Base-by-base conservation (phyloP, 1,284 basidiomycete species). In the Pholiota adiposa region DNA sequence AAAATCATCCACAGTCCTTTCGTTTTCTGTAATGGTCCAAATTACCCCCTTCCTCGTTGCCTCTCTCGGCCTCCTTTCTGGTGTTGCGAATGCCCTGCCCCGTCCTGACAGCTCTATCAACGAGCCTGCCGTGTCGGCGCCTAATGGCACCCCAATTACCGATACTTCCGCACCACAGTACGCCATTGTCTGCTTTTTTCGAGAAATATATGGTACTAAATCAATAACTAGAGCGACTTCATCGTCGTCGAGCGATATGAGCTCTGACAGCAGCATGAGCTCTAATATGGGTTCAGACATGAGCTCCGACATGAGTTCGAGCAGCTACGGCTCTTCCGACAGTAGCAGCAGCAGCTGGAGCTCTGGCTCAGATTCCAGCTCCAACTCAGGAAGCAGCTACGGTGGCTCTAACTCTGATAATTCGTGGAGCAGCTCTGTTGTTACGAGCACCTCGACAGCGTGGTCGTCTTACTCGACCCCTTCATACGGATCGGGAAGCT, bases 401-500 rank as follows among this genome's bases (percentile, higher is more conserved):
- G 50, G 55, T 7, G 43, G 55, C 6, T 54, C 54, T 14, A 23
- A 33, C 5, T 31, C 33, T 33, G 51, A 67, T 14, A 67, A 67
- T 43, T 66, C 65, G 61, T 65, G 54, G 34, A 63, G 74, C 29
- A 58, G 60, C 27, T 44, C 54, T 18, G 44, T 53, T 49, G 50
- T 65, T 14, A 67, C 73, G 14, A 72, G 73, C 36, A 73, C 76
- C 19, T 70, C 73, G n/a, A 63, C 70, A 19, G 68, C 69, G 27
- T 67, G 63, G 62, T 62, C 58, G 23, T 65, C 75, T 19, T 77
- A 77, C 66, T 71, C 76, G 36, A 76, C 77, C 14, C 77, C 78
- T 23, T 72, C 78, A 4, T 89, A 90, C 70, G 88, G 88, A n/a
- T 90, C 89, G 23, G 89, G 88, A 58, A 80, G 73, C 67, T 76